phyloP scores from a whole-genome alignment of 768 basidiomycete genomes.

The Xerocomellus chrysenteron region DNA sequence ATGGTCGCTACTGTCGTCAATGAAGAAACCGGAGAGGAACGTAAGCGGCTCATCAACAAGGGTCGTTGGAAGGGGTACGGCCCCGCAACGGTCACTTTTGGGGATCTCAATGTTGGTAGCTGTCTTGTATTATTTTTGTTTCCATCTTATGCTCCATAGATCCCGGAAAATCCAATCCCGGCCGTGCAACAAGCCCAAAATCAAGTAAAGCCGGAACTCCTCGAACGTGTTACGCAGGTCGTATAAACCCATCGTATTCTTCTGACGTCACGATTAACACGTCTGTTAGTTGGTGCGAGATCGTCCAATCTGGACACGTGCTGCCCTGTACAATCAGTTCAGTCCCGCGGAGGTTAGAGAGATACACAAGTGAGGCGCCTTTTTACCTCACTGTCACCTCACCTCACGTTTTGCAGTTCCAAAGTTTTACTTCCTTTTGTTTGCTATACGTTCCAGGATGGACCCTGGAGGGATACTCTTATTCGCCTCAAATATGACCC shows the following conservation, averaged over 20 bases:
- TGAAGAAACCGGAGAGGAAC: slow-evolving; percentile 78
- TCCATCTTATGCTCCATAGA: slow-evolving; percentile 34
- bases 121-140: not conserved
- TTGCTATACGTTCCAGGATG: slow-evolving; percentile 89
- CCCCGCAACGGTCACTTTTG: slow-evolving; percentile 66
- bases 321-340: slow-evolving; percentile 82
- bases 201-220: slow-evolving; percentile 52
- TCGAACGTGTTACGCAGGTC: slow-evolving; percentile 57
- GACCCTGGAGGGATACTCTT: slow-evolving; percentile 90
- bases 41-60: slow-evolving; percentile 78
- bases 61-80: slow-evolving; percentile 87
- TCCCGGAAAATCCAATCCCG: slow-evolving; percentile 64
- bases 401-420: slow-evolving; percentile 48
- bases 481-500: slow-evolving; percentile 91
- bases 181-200: slow-evolving; percentile 59
- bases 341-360: slow-evolving; percentile 62
- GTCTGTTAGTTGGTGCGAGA: slow-evolving; percentile 61
- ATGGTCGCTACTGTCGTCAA: slow-evolving; percentile 64
- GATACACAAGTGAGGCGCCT: slow-evolving; percentile 63
- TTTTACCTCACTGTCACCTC: not conserved
- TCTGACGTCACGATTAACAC: slow-evolving; percentile 8
- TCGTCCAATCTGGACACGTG: slow-evolving; percentile 89
- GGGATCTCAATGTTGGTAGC: slow-evolving; percentile 46
- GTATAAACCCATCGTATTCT: not conserved
- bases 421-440: slow-evolving; percentile 78